phyloP scores from a whole-genome alignment of 2,329 filamentous ascomycete species.

The Aspergillus glaucus region DNA sequence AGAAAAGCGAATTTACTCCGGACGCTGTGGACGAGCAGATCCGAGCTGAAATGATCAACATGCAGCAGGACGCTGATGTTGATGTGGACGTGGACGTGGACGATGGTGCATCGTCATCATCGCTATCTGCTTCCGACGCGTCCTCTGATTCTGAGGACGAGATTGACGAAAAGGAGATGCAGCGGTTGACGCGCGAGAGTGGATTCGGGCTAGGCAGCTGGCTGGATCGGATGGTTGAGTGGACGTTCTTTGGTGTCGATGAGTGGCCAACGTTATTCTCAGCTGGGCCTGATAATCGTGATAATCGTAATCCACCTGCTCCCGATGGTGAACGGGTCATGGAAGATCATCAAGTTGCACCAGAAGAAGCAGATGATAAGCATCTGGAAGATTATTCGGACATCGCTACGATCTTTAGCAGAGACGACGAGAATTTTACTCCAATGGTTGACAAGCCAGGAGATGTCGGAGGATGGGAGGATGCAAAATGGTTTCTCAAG shows the following conservation, averaged over 20 bases:
- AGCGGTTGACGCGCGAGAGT: constrained; percentile 45
- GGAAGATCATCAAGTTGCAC: not conserved
- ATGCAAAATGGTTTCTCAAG: constrained; percentile 53
- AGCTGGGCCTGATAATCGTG: not conserved
- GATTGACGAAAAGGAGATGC: constrained; percentile 50
- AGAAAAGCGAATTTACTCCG: constrained; percentile 25
- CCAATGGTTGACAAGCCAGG: constrained; percentile 29
- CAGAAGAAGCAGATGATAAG: constrained; percentile 2
- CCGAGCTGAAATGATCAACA: constrained; percentile 33
- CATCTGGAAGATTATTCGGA: constrained; percentile 4
- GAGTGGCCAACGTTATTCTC: constrained; percentile 29
- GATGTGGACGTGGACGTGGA: constrained; percentile 12
- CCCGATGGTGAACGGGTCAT: not conserved
- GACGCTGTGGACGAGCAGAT: constrained; percentile 47
- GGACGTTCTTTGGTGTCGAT: constrained; percentile 50
- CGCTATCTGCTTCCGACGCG: constrained; percentile 8
- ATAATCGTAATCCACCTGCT: not conserved
- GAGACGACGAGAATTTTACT: constrained; percentile 17
- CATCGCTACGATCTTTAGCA: constrained; percentile 12
- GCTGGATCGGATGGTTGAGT: constrained; percentile 54
- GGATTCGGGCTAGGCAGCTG: constrained; percentile 51
- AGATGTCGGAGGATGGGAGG: constrained; percentile 48
- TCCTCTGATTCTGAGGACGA: constrained; percentile 20
- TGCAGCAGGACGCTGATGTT: constrained; percentile 13
- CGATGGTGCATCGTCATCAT: constrained; percentile 6